These are phyloP conservation scores for Thuja plicata DNA, from an alignment of 83 land plant species.

Conservation along the genomic window DNA sequence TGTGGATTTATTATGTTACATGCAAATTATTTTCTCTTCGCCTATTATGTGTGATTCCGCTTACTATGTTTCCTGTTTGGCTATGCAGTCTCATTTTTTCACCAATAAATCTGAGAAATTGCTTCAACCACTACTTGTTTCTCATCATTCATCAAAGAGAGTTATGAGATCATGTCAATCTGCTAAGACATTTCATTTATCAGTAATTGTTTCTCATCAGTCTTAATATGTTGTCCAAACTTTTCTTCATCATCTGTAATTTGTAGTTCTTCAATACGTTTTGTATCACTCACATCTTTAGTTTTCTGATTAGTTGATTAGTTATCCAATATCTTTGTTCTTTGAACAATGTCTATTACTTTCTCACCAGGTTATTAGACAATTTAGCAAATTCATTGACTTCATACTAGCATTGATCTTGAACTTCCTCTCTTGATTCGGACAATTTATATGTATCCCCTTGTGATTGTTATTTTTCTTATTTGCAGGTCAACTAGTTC, in stretches of 20 bases:
- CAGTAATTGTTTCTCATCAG: not conserved
- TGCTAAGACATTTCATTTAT: not conserved
- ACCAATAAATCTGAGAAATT: too few species aligned
- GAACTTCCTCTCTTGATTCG: not conserved
- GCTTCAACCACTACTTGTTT: slow-evolving; percentile 5
- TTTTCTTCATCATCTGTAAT: not conserved
- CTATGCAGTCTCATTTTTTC: too few species aligned
- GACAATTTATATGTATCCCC: not conserved
- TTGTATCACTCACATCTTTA: not conserved
- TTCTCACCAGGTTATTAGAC: not conserved
- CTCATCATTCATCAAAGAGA: not conserved
- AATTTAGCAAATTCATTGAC: not conserved
- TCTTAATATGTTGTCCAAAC: not conserved
- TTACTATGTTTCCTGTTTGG: too few species aligned
- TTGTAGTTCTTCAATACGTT: not conserved
- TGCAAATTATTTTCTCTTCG: too few species aligned
- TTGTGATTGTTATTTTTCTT: too few species aligned
- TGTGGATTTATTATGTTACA: too few species aligned
- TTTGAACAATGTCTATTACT: not conserved
- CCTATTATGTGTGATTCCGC: too few species aligned
- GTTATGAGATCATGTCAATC: slow-evolving; percentile 1
- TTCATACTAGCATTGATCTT: not conserved
- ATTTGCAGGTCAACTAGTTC: too few species aligned
- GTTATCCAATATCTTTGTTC: slow-evolving; percentile 1
- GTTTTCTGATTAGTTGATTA: not conserved